These are phyloP conservation scores for Musa acuminata DNA, from an alignment of 176 grass and related monocot species.

Conservation along the genomic window DNA sequence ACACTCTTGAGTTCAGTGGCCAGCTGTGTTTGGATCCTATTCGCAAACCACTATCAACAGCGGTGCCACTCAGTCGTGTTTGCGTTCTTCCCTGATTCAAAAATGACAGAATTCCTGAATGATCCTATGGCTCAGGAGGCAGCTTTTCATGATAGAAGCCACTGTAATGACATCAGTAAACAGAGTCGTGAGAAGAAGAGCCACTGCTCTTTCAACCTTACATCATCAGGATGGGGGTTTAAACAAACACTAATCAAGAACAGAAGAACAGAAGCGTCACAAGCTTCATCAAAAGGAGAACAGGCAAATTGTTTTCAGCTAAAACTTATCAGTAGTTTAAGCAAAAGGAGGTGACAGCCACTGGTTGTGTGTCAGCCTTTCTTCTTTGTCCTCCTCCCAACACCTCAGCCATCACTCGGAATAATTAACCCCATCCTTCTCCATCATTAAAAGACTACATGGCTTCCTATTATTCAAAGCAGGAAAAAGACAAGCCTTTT, in stretches of 20 bases:
- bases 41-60: background rate
- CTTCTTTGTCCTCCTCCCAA: background rate
- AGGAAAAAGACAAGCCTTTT: conserved; percentile 10
- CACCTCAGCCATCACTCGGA: conserved; percentile 3
- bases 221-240: background rate
- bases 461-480: conserved; percentile 21
- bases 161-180: background rate
- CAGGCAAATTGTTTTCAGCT: background rate
- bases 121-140: too few relatives aligned
- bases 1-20: background rate
- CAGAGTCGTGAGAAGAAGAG: background rate
- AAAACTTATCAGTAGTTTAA: background rate
- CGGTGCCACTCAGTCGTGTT: background rate
- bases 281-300: conserved; percentile 1
- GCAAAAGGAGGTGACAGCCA: background rate
- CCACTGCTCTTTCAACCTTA: background rate
- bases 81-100: background rate
- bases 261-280: background rate
- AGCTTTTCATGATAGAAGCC: background rate
- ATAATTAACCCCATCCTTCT: conserved; percentile 29
- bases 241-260: background rate
- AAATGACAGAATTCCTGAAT: background rate
- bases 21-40: background rate
- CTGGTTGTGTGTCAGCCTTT: background rate
- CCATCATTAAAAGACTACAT: conserved; percentile 58